A percentile compares a stretch with the other conserved stretches of the same genome.
phyloP scores from a whole-genome alignment of 176 grass and related monocot species.

The Aegilops sharonensis region DNA sequence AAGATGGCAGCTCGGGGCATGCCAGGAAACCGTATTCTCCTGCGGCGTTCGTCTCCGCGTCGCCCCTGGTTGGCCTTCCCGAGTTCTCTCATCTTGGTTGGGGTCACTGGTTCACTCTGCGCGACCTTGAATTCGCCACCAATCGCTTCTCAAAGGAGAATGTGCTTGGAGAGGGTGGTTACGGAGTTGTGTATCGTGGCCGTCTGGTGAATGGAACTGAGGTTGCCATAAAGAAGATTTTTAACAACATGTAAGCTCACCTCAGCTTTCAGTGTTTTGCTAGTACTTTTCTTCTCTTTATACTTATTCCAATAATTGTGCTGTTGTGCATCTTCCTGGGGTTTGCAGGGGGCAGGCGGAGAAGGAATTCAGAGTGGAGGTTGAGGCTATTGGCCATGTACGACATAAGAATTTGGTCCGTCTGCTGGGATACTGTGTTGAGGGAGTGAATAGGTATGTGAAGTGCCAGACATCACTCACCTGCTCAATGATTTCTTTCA shows the following conservation, averaged over 20 bases:
- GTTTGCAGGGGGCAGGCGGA: slow-evolving; percentile 91
- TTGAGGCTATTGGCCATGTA: slow-evolving; percentile 98
- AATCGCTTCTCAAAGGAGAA: slow-evolving; percentile 91
- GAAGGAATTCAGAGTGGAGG: slow-evolving; percentile 99
- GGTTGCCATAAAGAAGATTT: slow-evolving; percentile 91
- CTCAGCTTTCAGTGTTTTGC: neutral
- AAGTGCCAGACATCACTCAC: neutral
- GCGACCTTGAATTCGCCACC: slow-evolving; percentile 84
- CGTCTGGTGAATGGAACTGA: slow-evolving; percentile 86
- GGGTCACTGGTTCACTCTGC: slow-evolving; percentile 98
- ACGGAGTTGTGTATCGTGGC: slow-evolving; percentile 85
- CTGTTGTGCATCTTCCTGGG: neutral
- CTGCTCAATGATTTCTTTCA: slow-evolving; percentile 9
- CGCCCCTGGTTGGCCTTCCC: slow-evolving; percentile 84
- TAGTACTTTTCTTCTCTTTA: slow-evolving; percentile 1
- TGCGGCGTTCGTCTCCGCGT: slow-evolving; percentile 55
- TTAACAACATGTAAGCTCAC: slow-evolving; percentile 88
- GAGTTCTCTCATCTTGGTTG: slow-evolving; percentile 97
- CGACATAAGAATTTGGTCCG: slow-evolving; percentile 96
- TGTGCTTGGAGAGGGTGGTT: slow-evolving; percentile 96
- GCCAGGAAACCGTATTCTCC: slow-evolving; percentile 59
- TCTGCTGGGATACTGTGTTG: slow-evolving; percentile 91
- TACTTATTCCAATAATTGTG: neutral
- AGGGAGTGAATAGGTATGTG: slow-evolving; percentile 90
- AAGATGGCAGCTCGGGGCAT: slow-evolving; percentile 63